Evolutionary conservation across 768 basidiomycete species (phyloP), one percentile per base, ranked within the genome.

Genomic region (Trametopsis cervina): DNA sequence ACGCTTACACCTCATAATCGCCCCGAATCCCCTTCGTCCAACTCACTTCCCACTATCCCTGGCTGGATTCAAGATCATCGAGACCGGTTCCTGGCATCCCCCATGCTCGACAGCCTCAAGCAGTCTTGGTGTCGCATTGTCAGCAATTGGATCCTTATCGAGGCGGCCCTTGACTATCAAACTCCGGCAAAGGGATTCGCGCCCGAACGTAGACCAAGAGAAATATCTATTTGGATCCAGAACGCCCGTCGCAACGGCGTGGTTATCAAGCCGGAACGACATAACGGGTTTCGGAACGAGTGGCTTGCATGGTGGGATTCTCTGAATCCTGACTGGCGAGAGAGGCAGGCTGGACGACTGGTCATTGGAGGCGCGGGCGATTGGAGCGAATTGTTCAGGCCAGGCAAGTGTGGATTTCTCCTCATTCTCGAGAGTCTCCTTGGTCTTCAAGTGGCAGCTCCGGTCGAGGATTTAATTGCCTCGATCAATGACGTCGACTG

Each of bases 241-340:
- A 33, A 33, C 29, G 29, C 29, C 9, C 29, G 29, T 33, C 7
- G 29, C 7, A 33, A 33, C 15, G 29, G 29, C 29, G 29, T 33
- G 29, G 29, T 33, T 15, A 33, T 33, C 29, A 33, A 33, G 15
- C 40, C 7, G 22, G 10, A 18, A 13, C 17, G 40, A 3, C 7
- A 7, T 24, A 22, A n/a, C 4, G 4, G 5, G 22, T 42, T 21
- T 22, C 10, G 13, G 24, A 42, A 9, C 4, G 40, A 42, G 24
- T 42, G 40, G 40, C 22, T 18, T 22, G 40, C 40, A 6, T 42
- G 40, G 40, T 42, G 40, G 40, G 40, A 42, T 42, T 11, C 4
- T 6, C 3, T 42, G 10, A 42, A 42, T 22, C 40, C 40, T 20
- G 40, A 18, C 3, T 42, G 40, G 40, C n/a, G 40, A 5, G 17